These are phyloP conservation scores for Planoprotostelium fungivorum DNA, from an alignment of 78 protist species.

Conservation along the genomic window DNA sequence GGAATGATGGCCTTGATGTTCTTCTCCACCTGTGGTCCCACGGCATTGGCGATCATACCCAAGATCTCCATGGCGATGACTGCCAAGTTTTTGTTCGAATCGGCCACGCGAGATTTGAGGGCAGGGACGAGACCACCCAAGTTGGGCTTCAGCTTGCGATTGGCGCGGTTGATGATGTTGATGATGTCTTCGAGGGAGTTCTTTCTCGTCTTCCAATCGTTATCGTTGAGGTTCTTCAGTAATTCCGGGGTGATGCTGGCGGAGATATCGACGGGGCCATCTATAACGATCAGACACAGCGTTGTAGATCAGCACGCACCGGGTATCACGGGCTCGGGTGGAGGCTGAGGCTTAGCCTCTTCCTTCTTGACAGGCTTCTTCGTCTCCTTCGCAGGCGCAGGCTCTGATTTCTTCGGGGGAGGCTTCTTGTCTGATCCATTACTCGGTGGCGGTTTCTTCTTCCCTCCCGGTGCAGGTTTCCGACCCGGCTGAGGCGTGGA, in stretches of 20 bases:
- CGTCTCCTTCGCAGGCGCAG: neutral
- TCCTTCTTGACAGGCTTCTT: neutral
- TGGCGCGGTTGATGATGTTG: conserved; percentile 30
- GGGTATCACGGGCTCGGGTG: too few species aligned
- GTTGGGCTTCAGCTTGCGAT: conserved; percentile 41
- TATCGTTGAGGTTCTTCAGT: conserved; percentile 6
- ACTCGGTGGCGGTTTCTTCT: neutral
- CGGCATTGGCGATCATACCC: neutral
- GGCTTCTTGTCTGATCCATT: too few species aligned
- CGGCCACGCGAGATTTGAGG: conserved; percentile 17
- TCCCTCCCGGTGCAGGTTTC: neutral
- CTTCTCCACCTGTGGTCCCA: conserved; percentile 46
- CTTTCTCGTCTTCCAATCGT: conserved; percentile 48
- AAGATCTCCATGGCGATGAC: conserved; percentile 29
- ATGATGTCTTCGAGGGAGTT: conserved; percentile 40
- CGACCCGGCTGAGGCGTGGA: neutral
- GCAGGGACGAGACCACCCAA: conserved; percentile 15
- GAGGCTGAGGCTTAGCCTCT: neutral
- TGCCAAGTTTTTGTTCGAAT: conserved; percentile 37
- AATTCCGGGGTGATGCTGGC: conserved; percentile 7
- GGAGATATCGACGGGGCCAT: too few species aligned
- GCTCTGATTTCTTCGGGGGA: neutral
- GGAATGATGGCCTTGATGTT: neutral
- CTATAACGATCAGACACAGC: too few species aligned
- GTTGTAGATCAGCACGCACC: too few species aligned